phyloP scores from a whole-genome alignment of 495 filamentous ascomycete genomes.

The Echria macrotheca region DNA sequence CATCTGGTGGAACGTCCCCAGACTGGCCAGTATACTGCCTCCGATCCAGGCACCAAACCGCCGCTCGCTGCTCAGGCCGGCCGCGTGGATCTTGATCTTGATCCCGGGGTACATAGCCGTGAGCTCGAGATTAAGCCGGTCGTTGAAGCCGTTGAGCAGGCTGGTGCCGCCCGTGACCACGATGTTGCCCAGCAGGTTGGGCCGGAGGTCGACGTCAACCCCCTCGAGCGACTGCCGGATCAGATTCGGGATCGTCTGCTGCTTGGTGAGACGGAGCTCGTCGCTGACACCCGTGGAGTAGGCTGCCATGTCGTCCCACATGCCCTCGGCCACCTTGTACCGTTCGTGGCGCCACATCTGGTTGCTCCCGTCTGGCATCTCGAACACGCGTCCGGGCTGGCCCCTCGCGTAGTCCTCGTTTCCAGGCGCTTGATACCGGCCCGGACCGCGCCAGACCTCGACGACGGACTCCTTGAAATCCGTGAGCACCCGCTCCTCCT shows the following conservation, averaged over 20 bases:
- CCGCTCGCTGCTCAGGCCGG: constrained; percentile 79
- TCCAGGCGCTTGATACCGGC: constrained; percentile 53
- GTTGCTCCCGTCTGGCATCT: constrained; percentile 91
- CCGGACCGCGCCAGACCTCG: constrained; percentile 84
- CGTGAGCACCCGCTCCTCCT: constrained; percentile 89
- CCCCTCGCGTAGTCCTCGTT: constrained; percentile 62
- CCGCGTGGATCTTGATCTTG: constrained; percentile 75
- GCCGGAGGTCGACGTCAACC: constrained; percentile 85
- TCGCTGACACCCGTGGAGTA: constrained; percentile 27
- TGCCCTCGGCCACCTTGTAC: constrained; percentile 74
- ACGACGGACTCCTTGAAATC: constrained; percentile 98
- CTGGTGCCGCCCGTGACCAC: constrained; percentile 85
- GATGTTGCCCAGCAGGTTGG: constrained; percentile 77
- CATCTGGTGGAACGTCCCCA: constrained; percentile 99
- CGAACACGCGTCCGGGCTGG: constrained; percentile 76
- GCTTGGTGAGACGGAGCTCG: constrained; percentile 45
- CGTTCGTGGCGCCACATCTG: constrained; percentile 86
- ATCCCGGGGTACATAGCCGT: constrained; percentile 70
- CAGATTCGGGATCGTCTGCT: constrained; percentile 72
- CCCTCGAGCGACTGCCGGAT: constrained; percentile 69
- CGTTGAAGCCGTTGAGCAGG: constrained; percentile 81
- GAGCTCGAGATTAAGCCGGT: constrained; percentile 80
- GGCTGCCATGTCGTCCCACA: constrained; percentile 77
- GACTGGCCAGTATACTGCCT: constrained; percentile 88
- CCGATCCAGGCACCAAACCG: constrained; percentile 93